Evolutionary conservation across 2,329 filamentous ascomycete genomes (phyloP).

Genomic region (Rutstroemia sp.): DNA sequence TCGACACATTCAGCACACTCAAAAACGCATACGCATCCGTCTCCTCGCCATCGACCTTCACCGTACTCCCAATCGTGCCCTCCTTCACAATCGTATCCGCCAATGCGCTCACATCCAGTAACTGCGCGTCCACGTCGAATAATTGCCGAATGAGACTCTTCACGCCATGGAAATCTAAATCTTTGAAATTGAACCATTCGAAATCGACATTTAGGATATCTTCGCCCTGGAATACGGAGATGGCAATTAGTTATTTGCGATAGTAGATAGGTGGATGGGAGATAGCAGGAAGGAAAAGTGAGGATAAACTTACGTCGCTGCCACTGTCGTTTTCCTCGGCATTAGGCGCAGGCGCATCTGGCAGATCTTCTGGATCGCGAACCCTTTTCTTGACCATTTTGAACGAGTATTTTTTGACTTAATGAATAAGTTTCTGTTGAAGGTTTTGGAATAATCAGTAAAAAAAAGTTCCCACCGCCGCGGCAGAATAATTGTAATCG

Average conservation of each 20-base stretch:
- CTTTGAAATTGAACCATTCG: conserved; percentile 96
- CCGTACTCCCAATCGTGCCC: conserved; percentile 81
- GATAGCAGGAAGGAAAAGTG: neutral
- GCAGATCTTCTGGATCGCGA: conserved; percentile 28
- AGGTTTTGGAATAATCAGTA: neutral
- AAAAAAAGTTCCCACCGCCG: neutral
- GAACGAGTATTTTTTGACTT: neutral
- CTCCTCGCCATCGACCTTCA: conserved; percentile 94
- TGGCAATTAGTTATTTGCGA: neutral
- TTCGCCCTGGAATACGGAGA: conserved; percentile 54
- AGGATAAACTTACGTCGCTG: conserved; percentile 19
- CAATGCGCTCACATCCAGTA: conserved; percentile 83
- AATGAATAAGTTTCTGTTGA: no score
- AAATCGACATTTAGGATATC: conserved; percentile 94
- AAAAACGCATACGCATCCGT: conserved; percentile 89
- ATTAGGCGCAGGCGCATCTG: conserved; percentile 22
- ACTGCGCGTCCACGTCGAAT: conserved; percentile 76
- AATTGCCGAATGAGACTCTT: conserved; percentile 87
- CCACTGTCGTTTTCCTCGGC: conserved; percentile 24
- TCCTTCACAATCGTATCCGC: conserved; percentile 83
- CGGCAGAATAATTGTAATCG: neutral
- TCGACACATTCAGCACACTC: conserved; percentile 71
- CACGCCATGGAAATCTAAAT: conserved; percentile 89
- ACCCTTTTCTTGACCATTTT: conserved; percentile 31
- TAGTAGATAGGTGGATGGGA: conserved; percentile 3